Conservation (phyloP, 1,139 yeast species). For the Magnusiomyces starmeri region DNA sequence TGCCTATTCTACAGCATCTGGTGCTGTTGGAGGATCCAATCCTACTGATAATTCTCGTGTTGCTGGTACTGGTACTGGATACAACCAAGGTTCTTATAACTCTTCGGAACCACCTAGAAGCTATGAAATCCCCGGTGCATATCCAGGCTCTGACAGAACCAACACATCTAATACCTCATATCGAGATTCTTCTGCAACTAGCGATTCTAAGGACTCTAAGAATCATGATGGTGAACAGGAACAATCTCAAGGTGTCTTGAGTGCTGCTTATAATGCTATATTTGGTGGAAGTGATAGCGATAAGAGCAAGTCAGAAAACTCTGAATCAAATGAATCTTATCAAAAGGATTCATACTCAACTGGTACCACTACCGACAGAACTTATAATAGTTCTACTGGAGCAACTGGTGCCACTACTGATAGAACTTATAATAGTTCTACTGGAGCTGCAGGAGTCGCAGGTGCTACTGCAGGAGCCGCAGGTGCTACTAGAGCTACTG, state of each 20-base stretch:
- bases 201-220: background rate
- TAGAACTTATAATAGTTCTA: background rate
- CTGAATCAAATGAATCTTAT: background rate
- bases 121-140: background rate
- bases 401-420: background rate
- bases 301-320: background rate
- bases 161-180: background rate
- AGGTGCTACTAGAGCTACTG: background rate
- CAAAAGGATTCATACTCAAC: background rate
- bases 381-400: background rate
- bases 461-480: conserved; percentile 1
- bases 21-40: too few relatives aligned
- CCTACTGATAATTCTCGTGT: too few relatives aligned
- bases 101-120: background rate
- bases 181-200: background rate
- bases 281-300: conserved; percentile 2
- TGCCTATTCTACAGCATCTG: too few relatives aligned
- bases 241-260: too few relatives aligned
- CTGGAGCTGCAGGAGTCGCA: background rate
- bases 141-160: background rate
- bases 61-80: too few relatives aligned
- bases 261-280: conserved; percentile 9
- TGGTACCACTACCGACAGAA: background rate
- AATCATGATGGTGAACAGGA: background rate
- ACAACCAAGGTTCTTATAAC: background rate